A percentile compares a stretch with the other conserved stretches of the same genome.
These are phyloP conservation scores for Saccharomycopsis vini DNA, from an alignment of 805 yeast species.

Conservation along the genomic window DNA sequence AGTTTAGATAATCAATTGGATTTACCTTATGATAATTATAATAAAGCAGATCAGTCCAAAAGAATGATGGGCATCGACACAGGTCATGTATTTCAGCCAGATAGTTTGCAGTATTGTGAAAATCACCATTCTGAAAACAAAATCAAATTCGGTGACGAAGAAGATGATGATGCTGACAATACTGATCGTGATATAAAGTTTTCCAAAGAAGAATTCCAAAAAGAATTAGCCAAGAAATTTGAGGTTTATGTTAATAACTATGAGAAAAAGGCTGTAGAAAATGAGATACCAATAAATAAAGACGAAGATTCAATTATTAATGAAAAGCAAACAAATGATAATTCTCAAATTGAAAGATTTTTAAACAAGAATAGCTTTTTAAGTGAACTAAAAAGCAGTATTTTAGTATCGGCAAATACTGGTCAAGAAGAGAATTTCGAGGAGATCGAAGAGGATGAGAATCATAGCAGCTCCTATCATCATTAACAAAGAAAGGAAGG, in stretches of 20 bases:
- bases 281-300: background rate
- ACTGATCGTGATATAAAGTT: background rate
- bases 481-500: too few species aligned
- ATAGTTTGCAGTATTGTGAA: background rate
- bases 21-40: slow-evolving; percentile 22
- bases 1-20: slow-evolving; percentile 9
- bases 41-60: slow-evolving; percentile 13
- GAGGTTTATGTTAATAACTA: background rate
- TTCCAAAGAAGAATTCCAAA: background rate
- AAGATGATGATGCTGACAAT: background rate
- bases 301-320: background rate
- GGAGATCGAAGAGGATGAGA: too few species aligned
- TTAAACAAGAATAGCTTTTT: background rate
- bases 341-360: background rate
- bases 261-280: background rate
- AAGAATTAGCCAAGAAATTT: slow-evolving; percentile 1
- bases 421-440: background rate
- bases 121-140: background rate
- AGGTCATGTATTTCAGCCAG: background rate
- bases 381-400: background rate
- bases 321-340: slow-evolving; percentile 1
- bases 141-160: background rate
- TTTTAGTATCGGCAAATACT: too few species aligned
- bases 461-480: too few species aligned
- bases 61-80: background rate